Conservation (phyloP, 2,329 filamentous ascomycete species). For the Pseudohalonectria lignicola region DNA sequence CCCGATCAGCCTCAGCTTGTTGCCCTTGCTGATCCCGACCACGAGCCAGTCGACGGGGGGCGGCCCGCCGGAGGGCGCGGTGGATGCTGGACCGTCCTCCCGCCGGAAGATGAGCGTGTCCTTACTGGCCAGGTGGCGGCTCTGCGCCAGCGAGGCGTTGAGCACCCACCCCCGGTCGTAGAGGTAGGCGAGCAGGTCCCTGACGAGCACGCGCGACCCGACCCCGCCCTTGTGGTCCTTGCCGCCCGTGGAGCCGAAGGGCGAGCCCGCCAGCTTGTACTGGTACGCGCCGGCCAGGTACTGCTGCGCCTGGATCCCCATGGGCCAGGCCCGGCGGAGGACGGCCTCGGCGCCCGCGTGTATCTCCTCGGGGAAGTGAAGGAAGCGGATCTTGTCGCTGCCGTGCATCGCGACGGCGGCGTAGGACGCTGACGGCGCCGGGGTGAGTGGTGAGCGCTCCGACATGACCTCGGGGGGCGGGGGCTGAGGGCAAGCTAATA, state of each 20-base stretch:
- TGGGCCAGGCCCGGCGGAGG: slow-evolving; percentile 11
- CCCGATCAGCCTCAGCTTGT: slow-evolving; percentile 9
- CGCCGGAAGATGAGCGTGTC: slow-evolving; percentile 10
- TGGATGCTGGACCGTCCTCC: no score
- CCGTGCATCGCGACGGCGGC: slow-evolving; percentile 11
- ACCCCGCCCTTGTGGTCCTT: slow-evolving; percentile 6
- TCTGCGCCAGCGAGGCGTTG: slow-evolving; percentile 6
- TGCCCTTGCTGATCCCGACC: slow-evolving; percentile 1
- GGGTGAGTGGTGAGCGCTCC: not conserved
- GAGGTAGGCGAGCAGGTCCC: slow-evolving; percentile 11
- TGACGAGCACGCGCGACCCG: slow-evolving; percentile 9
- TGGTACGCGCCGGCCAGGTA: slow-evolving; percentile 7
- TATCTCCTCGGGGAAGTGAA: slow-evolving; percentile 11
- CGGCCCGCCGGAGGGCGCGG: no score
- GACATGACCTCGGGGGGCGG: no score
- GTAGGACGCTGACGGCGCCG: not conserved
- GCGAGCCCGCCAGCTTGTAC: slow-evolving; percentile 10
- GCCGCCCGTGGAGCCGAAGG: slow-evolving; percentile 7
- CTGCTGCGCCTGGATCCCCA: slow-evolving; percentile 9
- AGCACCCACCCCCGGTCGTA: slow-evolving; percentile 9
- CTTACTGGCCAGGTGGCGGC: slow-evolving; percentile 8
- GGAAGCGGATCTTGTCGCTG: slow-evolving; percentile 11
- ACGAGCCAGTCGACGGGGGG: slow-evolving; percentile 9
- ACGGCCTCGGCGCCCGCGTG: slow-evolving; percentile 7
- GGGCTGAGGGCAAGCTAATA: no score